Base-by-base conservation (phyloP, 164 flowering plant species). In the Macadamia integrifolia region DNA sequence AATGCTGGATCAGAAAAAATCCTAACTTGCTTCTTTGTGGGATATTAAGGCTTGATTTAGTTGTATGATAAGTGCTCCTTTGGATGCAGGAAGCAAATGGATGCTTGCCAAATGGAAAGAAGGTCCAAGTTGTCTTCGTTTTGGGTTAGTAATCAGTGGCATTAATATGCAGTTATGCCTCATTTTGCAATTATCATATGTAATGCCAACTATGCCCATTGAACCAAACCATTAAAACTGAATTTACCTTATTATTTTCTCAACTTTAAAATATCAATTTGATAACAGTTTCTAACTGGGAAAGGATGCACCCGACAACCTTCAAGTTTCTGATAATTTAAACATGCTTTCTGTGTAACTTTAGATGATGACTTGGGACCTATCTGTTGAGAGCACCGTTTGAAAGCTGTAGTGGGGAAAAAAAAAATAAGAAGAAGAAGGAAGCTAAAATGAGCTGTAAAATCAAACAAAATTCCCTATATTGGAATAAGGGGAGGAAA, bases 91-190 rank as follows among this genome's bases (percentile, higher is more conserved):
- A 75, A 49, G 72, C 76, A 46, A 79, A 71, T 73, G 83, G 76
- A 75, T 72, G 77, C 62, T 59, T 81, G 72, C 44, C 73, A 49
- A 49, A 60, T 75, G 83, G 75, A 72, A 85, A 84, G 83, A 86
- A 85, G 66, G 84, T 88, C 58, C 80, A 70, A 59, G 90, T 89
- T 72, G 86, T 89, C 60, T 89, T 89, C 81, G 95, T 89, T 60
- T 79, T 89, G 48, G 95, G 95, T 89, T 65, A 76, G 88, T 59
- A 61, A 17, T 17, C 31, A 52, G 4, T 60, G 28, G 15, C 52
- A 60, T 59, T 62, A 28, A 43, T 43, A 18, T 6, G 44, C 17
- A 44, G 3, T 31, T 57, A 57, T 43, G 14, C 1, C 35, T 60
- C 50, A 31, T 58, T 65, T 15, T 35, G 48, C 44, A 60, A 44